A percentile compares a stretch with the other conserved stretches of the same genome.
phyloP scores from a whole-genome alignment of 139 green algal genomes.

The Coccomyxa sp. region DNA sequence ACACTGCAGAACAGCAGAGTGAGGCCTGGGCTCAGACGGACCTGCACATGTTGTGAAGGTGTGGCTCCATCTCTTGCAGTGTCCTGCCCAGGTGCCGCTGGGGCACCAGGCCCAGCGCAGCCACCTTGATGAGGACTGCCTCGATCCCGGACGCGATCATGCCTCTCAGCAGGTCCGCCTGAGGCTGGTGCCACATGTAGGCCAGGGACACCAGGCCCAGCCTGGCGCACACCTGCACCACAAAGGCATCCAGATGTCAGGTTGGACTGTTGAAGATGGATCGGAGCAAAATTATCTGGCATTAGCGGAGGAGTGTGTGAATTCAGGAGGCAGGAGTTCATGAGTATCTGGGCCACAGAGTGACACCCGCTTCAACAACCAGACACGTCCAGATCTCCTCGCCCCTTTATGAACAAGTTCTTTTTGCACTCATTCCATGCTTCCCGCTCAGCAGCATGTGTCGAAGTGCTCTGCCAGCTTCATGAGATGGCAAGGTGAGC shows the following conservation, averaged over 20 bases:
- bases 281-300: not conserved
- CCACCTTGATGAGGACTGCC: conserved; percentile 83
- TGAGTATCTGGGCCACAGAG: not conserved
- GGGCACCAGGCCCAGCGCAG: conserved; percentile 80
- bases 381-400: not conserved
- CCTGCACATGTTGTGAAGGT: conserved; percentile 48
- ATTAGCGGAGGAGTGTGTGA: not conserved
- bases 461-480: too few species aligned
- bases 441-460: not conserved
- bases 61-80: conserved; percentile 51
- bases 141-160: conserved; percentile 66
- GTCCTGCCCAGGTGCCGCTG: conserved; percentile 77
- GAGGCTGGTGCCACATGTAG: conserved; percentile 87
- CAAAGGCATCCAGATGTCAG: not conserved
- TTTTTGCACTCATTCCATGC: not conserved
- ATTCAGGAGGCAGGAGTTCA: not conserved
- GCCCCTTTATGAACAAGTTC: not conserved
- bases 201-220: conserved; percentile 86
- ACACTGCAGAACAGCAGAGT: not conserved
- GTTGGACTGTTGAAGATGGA: not conserved
- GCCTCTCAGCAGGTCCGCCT: conserved; percentile 63
- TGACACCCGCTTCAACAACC: not conserved
- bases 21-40: not conserved
- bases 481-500: too few species aligned
- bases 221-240: conserved; percentile 62